phyloP scores from a whole-genome alignment of 108 stramenopile species.

The Chaetoceros tenuissimus region DNA sequence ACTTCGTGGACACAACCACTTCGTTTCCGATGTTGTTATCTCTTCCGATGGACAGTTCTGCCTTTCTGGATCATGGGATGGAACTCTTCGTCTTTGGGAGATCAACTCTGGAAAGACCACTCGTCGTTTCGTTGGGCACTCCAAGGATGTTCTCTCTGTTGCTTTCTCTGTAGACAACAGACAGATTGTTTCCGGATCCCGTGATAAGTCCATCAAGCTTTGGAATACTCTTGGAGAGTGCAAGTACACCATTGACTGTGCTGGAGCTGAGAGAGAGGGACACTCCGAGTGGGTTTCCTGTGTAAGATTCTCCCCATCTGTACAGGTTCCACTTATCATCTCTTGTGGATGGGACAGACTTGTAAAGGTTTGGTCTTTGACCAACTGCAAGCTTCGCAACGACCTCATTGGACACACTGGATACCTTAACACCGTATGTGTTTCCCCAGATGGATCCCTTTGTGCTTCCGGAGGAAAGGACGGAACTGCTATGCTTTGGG shows the following conservation, averaged over 20 bases:
- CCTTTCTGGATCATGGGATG: conserved; percentile 96
- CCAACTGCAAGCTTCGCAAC: conserved; percentile 98
- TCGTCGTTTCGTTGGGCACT: conserved; percentile 97
- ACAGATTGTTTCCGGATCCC: conserved; percentile 96
- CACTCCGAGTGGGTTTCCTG: conserved; percentile 99
- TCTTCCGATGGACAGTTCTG: conserved; percentile 94
- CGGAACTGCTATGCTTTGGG: conserved; percentile 99
- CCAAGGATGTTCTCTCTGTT: conserved; percentile 97
- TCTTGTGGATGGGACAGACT: conserved; percentile 99
- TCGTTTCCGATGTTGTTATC: conserved; percentile 97
- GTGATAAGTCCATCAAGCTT: conserved; percentile 97
- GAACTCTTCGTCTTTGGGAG: conserved; percentile 98
- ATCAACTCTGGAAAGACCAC: conserved; percentile 95
- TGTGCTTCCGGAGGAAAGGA: conserved; percentile 99
- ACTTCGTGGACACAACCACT: conserved; percentile 97
- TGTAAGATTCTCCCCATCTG: conserved; percentile 96
- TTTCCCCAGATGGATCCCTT: conserved; percentile 98
- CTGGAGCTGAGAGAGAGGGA: conserved; percentile 69
- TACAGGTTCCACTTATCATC: conserved; percentile 92
- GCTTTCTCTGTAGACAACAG: conserved; percentile 99
- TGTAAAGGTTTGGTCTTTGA: conserved; percentile 98
- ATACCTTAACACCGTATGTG: conserved; percentile 99
- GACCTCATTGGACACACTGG: conserved; percentile 98
- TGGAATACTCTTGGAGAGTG: conserved; percentile 99
- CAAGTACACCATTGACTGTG: conserved; percentile 87